Evolutionary conservation across 1,139 yeast species (phyloP), one percentile per base, ranked within the genome.

Genomic region (Eremothecium gossypii): DNA sequence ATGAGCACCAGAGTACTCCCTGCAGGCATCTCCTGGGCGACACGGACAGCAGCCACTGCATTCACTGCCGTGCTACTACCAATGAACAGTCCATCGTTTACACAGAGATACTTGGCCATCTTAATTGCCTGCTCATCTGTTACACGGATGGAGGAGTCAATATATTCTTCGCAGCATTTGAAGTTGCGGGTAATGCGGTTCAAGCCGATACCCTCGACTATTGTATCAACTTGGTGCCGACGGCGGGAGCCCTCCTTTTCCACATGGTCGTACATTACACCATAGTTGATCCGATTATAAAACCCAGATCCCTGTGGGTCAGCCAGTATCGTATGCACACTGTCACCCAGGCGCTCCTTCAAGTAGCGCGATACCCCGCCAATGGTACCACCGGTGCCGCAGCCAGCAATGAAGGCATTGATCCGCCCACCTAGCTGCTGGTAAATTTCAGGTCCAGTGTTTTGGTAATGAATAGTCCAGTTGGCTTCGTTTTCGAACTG

Each of bases 291-390:
- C 47, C 95, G 69, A 64, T 91, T 87, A 55, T 73, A 83, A 50
- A 91, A 73, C 0, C 98, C 98, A 9, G 93, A 79, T 0, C 98
- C 98, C 56, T 86, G 97, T 1, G 97, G 98, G 61, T 91, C 98
- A 0, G 96, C 95, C 31, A 91, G 67, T 1, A 84, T 69, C 1
- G 78, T 71, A 37, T 63, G 66, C 2, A 72, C 57, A 6, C 61
- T 52, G 0, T 51, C 38, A 1, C 69, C 61, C 13, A 65, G 50
- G 40, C 65, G 59, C 45, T 75, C 76, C 54, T 85, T 85, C 45
- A 91, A 67, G 59, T 67, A 87, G 46, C 70, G 71, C 0, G 94
- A 75, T 1, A 87, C 94, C 1, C 98, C 98, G 9, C 61, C 52
- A 12, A 61, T 61, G 8, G 65, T 61, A 73, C 79, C 79, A 17